These are phyloP conservation scores for Kwoniella shivajii DNA, from an alignment of 1,284 basidiomycete genomes.

Conservation along the genomic window DNA sequence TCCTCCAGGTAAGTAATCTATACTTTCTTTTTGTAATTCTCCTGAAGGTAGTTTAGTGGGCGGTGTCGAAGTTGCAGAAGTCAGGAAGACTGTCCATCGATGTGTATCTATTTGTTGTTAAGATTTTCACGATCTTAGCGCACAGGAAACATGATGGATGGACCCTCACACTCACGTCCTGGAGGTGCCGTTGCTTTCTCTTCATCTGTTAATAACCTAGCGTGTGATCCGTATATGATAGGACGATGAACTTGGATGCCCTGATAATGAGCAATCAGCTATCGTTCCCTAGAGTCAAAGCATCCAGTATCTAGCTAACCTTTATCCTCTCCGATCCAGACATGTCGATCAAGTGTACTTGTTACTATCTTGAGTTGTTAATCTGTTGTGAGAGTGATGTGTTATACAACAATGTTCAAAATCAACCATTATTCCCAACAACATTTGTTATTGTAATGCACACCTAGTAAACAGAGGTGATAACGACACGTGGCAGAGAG, in stretches of 20 bases:
- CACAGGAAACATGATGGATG: neutral
- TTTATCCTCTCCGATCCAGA: constrained; percentile 36
- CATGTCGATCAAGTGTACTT: too few species aligned
- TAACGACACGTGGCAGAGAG: neutral
- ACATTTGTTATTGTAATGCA: neutral
- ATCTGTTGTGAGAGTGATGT: too few species aligned
- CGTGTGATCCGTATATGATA: constrained; percentile 95
- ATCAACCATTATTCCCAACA: neutral
- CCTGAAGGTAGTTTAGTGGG: constrained; percentile 59
- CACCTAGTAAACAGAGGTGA: neutral
- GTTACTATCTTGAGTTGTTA: too few species aligned
- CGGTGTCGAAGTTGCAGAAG: constrained; percentile 60
- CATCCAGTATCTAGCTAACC: constrained; percentile 16
- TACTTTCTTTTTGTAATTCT: constrained; percentile 29
- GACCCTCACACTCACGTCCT: constrained; percentile 39
- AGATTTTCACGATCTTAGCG: neutral
- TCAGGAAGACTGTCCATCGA: constrained; percentile 93
- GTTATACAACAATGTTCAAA: too few species aligned
- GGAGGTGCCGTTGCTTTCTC: constrained; percentile 58
- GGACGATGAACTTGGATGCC: constrained; percentile 86
- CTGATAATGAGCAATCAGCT: constrained; percentile 54
- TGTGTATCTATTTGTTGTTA: constrained; percentile 74
- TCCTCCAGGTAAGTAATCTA: constrained; percentile 63
- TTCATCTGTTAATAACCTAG: constrained; percentile 73
- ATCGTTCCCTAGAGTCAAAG: too few species aligned